Percentiles rank a stretch among this genome's conserved stretches.
Conservation (phyloP, 2,329 filamentous ascomycete species). For the Monosporascus sp. region DNA sequence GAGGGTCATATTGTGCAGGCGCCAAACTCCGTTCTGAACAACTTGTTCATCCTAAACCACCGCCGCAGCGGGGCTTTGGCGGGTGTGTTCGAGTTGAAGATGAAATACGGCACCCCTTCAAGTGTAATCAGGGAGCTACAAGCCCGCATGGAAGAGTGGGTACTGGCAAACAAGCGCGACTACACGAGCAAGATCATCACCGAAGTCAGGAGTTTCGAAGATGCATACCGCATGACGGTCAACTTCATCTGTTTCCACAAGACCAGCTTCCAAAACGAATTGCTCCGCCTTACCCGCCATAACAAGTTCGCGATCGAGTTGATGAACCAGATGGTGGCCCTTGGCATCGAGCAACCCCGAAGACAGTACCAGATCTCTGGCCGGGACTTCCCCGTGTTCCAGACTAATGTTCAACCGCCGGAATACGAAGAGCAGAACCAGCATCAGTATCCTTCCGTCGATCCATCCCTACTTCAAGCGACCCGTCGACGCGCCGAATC, state of each 20-base stretch:
- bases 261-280: slow-evolving; percentile 91
- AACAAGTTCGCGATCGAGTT: slow-evolving; percentile 93
- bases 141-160: slow-evolving; percentile 74
- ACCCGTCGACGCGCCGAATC: slow-evolving; percentile 23
- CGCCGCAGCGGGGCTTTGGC: slow-evolving; percentile 82
- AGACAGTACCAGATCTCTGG: slow-evolving; percentile 66
- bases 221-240: slow-evolving; percentile 79
- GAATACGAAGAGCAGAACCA: slow-evolving; percentile 16
- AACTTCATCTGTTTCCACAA: slow-evolving; percentile 98
- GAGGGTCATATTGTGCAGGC: slow-evolving; percentile 94
- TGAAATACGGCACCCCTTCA: slow-evolving; percentile 83
- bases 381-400: slow-evolving; percentile 59
- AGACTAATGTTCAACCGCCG: slow-evolving; percentile 30
- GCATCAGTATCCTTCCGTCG: slow-evolving; percentile 9
- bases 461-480: slow-evolving; percentile 19
- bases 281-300: slow-evolving; percentile 79
- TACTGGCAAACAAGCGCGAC: slow-evolving; percentile 79
- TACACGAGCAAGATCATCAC: slow-evolving; percentile 83
- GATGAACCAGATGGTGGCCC: slow-evolving; percentile 76
- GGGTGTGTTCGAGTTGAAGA: slow-evolving; percentile 75
- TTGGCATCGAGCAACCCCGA: slow-evolving; percentile 80
- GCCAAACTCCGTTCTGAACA: slow-evolving; percentile 90
- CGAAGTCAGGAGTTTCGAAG: slow-evolving; percentile 71
- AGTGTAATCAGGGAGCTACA: slow-evolving; percentile 79
- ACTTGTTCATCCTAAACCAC: slow-evolving; percentile 90